A percentile compares a stretch with the other conserved stretches of the same genome.
Conservation (phyloP, 2,329 filamentous ascomycete genomes). For the Venturiaceae sp. region DNA sequence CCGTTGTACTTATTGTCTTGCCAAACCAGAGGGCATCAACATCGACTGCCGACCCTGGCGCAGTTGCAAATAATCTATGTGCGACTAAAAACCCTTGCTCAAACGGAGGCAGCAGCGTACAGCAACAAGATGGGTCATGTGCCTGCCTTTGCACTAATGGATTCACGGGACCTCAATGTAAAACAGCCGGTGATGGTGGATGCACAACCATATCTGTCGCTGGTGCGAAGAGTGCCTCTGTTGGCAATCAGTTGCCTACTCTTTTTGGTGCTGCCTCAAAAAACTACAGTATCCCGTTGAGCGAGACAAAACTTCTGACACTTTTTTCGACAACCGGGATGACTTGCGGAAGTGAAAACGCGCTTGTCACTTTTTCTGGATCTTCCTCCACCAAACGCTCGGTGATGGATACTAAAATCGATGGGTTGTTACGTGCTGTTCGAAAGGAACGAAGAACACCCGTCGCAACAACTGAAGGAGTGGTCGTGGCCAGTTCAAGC, state of each 20-base stretch:
- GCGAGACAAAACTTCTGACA: slow-evolving; percentile 58
- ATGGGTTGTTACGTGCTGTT: not conserved
- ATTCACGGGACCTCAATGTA: slow-evolving; percentile 60
- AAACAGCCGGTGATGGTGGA: slow-evolving; percentile 36
- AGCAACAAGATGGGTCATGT: slow-evolving; percentile 55
- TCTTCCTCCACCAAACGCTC: not conserved
- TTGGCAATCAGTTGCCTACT: slow-evolving; percentile 69
- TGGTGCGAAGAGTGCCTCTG: slow-evolving; percentile 50
- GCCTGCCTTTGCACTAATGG: slow-evolving; percentile 84
- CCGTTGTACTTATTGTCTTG: slow-evolving; percentile 53
- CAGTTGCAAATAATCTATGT: slow-evolving; percentile 40
- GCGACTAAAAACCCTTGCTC: slow-evolving; percentile 53
- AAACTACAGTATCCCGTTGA: slow-evolving; percentile 70
- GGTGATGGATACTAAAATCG: not conserved
- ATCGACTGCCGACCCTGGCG: slow-evolving; percentile 18
- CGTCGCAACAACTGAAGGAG: slow-evolving; percentile 20
- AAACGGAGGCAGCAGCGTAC: slow-evolving; percentile 72
- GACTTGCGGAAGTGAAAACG: slow-evolving; percentile 77
- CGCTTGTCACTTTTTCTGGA: slow-evolving; percentile 72
- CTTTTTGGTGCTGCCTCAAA: slow-evolving; percentile 54
- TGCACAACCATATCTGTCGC: slow-evolving; percentile 44
- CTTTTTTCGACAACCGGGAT: slow-evolving; percentile 67
- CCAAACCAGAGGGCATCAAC: slow-evolving; percentile 34
- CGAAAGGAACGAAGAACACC: not conserved
- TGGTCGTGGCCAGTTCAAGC: slow-evolving; percentile 14